Base-by-base conservation (phyloP, 2,329 filamentous ascomycete genomes). In the Herpotrichia juniperi region DNA sequence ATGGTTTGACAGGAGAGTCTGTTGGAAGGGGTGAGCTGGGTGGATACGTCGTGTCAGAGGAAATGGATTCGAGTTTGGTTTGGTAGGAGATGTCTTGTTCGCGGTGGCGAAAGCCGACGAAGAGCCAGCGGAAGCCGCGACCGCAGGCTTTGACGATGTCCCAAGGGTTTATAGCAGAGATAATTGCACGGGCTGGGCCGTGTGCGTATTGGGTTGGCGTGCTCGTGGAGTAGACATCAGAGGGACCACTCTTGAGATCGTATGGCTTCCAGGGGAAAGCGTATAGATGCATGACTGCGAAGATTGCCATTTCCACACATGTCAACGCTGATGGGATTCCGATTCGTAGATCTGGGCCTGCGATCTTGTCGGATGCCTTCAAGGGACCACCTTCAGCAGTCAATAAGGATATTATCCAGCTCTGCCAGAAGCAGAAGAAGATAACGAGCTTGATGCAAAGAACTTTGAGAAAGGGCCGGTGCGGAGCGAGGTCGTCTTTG, bases 361-460 rank as follows among this genome's bases (percentile, higher is more conserved):
- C 84, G 11, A 96, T 74, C 28, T 81, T 80, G 1, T 79, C 72
- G 37, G 81, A 87, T 1, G 88, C 72, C 55, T 86, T 83, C 44
- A 94, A 78, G 14, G 87, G 80, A 4, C 89, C 81, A 4, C 81
- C 80, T 0, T 84, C 84, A 72, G 81, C 75, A 16, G 83, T 83
- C 17, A 89, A 75, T 52, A 88, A 79, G 17, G 81, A 85, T 58
- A 89, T 86, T 46, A 85, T 61, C 63, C 82, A 61, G 28, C 57
- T 67, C 68, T 96, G 91, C 91, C 91, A 96, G 74, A 96, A 96
- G 30, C 88, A 92, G 61, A 96, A 82, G 79, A 96, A 96, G 66
- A 96, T 91, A 67, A 96, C 91, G 24, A 96, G 81, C 74, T 96
- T 96, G 76, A 96, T 94, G 65, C 90, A 89, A 17, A 91, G 69